A percentile compares a stretch with the other conserved stretches of the same genome.
phyloP scores from a whole-genome alignment of 2,329 filamentous ascomycete species.

The Teratosphaeria pseudoeucalypti region DNA sequence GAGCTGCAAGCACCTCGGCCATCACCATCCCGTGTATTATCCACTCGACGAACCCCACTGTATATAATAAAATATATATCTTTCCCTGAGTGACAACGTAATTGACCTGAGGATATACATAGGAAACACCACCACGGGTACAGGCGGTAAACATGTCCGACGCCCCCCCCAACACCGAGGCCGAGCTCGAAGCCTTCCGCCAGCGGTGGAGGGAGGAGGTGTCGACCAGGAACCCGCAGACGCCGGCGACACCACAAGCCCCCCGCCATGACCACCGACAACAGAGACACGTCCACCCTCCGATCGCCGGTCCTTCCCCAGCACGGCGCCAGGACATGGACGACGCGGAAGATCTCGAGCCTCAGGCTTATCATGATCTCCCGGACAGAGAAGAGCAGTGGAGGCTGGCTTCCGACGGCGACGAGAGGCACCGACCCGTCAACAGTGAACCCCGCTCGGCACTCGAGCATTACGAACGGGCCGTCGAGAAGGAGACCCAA shows the following conservation, averaged over 20 bases:
- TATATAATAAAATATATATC: not conserved
- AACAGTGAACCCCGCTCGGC: conserved; percentile 57
- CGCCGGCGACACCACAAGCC: conserved; percentile 1
- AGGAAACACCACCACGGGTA: no score
- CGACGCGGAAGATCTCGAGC: conserved; percentile 30
- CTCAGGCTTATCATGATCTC: conserved; percentile 35
- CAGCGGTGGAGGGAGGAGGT: conserved; percentile 81
- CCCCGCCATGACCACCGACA: not conserved
- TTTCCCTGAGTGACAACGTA: not conserved
- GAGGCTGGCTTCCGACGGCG: conserved; percentile 30
- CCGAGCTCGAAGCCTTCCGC: conserved; percentile 78
- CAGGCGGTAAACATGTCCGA: not conserved
- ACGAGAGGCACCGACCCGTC: conserved; percentile 25
- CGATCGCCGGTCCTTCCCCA: conserved; percentile 10
- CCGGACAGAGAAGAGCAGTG: conserved; percentile 36
- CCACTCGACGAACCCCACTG: not conserved
- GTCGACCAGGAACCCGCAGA: conserved; percentile 35
- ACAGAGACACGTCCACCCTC: conserved; percentile 3
- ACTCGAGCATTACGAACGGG: conserved; percentile 84
- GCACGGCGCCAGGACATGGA: conserved; percentile 22
- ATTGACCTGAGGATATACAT: not conserved
- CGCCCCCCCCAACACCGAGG: conserved; percentile 7
- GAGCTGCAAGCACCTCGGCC: not conserved
- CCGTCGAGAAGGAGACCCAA: conserved; percentile 75
- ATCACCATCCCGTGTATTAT: no score